Percentiles rank a stretch among this genome's conserved stretches.
Evolutionary conservation across 345 rosid genomes (phyloP).

Genomic region (Camelina hispida): DNA sequence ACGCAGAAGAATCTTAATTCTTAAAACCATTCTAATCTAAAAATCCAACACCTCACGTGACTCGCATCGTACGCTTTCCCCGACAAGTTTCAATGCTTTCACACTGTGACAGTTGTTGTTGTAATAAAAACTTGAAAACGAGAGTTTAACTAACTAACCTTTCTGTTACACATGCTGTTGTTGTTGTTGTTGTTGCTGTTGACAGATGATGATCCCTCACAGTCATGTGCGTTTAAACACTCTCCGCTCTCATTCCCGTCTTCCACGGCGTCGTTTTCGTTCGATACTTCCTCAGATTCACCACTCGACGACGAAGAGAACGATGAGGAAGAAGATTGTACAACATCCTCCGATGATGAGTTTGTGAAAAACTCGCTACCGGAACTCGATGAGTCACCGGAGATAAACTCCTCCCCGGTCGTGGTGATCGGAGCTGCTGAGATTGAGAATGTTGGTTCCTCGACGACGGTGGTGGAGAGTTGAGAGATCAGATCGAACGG

Average conservation of each 20-base stretch:
- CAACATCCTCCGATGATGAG: constrained; percentile 33
- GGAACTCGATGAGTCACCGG: constrained; percentile 42
- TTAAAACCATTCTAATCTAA: constrained; percentile 4
- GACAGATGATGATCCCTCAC: constrained; percentile 51
- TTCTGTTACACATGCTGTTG: constrained; percentile 43
- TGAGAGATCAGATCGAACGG: constrained; percentile 43
- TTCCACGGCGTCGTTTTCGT: constrained; percentile 48
- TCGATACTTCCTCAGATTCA: constrained; percentile 46
- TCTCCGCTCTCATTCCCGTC: constrained; percentile 44
- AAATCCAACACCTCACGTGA: constrained; percentile 49
- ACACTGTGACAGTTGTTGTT: constrained; percentile 30
- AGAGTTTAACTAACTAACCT: constrained; percentile 49
- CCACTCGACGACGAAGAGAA: constrained; percentile 43
- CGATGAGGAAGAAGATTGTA: constrained; percentile 45
- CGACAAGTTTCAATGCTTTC: constrained; percentile 41
- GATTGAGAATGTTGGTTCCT: constrained; percentile 27
- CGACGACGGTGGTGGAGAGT: background rate
- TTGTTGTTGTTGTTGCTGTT: constrained; percentile 40
- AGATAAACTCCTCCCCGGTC: background rate
- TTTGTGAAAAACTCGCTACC: constrained; percentile 57
- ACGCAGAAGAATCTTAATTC: constrained; percentile 43
- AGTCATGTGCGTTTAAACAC: constrained; percentile 48
- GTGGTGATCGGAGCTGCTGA: background rate
- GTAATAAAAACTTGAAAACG: constrained; percentile 25
- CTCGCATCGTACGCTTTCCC: constrained; percentile 39